These are phyloP conservation scores for Pleurotus eryngii DNA, from an alignment of 768 basidiomycete genomes.

Conservation along the genomic window DNA sequence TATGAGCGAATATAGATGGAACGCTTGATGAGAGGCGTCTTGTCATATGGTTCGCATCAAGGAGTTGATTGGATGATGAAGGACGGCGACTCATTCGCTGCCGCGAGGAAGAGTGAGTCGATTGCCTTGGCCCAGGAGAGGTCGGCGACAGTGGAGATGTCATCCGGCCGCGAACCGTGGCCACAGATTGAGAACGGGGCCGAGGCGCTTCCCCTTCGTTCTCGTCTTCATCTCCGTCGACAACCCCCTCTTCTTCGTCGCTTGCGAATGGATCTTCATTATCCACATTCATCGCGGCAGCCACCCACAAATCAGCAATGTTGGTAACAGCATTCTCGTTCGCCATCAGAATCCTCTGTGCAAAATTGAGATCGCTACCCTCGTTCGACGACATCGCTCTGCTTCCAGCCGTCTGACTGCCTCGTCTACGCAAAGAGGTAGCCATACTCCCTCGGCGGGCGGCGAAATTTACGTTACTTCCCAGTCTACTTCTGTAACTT, in stretches of 20 bases:
- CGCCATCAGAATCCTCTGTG: slow-evolving; percentile 84
- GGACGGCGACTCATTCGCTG: neutral
- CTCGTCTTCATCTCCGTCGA: slow-evolving; percentile 29
- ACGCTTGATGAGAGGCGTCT: slow-evolving; percentile 57
- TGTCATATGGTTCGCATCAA: slow-evolving; percentile 34
- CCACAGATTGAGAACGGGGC: slow-evolving; percentile 3
- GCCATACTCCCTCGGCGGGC: slow-evolving; percentile 53
- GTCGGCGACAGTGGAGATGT: slow-evolving; percentile 18
- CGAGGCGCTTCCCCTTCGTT: slow-evolving; percentile 16
- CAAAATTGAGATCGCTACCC: slow-evolving; percentile 70
- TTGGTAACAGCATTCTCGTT: slow-evolving; percentile 94
- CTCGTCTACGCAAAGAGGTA: slow-evolving; percentile 49
- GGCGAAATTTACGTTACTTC: slow-evolving; percentile 42
- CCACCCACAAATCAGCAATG: slow-evolving; percentile 96
- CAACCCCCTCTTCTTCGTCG: slow-evolving; percentile 42
- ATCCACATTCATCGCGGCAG: slow-evolving; percentile 93
- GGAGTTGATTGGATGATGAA: slow-evolving; percentile 27
- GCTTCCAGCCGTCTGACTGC: slow-evolving; percentile 43
- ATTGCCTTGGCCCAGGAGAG: slow-evolving; percentile 27
- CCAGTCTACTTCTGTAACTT: slow-evolving; percentile 51
- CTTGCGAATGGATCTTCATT: slow-evolving; percentile 78
- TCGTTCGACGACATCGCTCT: slow-evolving; percentile 37
- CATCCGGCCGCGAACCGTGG: slow-evolving; percentile 17
- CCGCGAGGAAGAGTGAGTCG: slow-evolving; percentile 10
- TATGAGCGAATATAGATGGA: slow-evolving; percentile 80